Percentiles rank a stretch among this genome's conserved stretches.
Evolutionary conservation across 352 stramenopile species (phyloP).

Genomic region (Phytophthora colocasiae): DNA sequence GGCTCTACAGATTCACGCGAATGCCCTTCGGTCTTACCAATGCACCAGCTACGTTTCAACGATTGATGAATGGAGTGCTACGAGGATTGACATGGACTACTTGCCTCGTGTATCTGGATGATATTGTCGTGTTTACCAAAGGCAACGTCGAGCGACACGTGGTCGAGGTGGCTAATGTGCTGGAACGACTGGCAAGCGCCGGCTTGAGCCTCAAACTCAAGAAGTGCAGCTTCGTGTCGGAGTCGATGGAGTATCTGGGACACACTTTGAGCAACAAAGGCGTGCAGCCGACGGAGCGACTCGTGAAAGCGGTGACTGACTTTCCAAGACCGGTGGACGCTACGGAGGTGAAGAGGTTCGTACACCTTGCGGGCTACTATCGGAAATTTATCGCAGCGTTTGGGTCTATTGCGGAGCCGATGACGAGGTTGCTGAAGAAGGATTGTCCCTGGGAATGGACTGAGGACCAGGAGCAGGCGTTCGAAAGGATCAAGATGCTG

Average conservation of each 20-base stretch:
- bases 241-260: not conserved
- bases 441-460: not conserved
- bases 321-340: not conserved
- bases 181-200: not conserved
- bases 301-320: not conserved
- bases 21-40: slow-evolving; percentile 4
- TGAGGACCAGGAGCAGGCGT: not conserved
- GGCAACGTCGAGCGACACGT: not conserved
- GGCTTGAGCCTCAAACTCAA: not conserved
- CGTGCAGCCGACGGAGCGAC: not conserved
- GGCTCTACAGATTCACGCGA: not conserved
- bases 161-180: not conserved
- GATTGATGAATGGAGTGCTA: not conserved
- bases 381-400: not conserved
- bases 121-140: slow-evolving; percentile 1
- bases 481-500: not conserved
- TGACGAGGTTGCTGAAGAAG: not conserved
- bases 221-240: not conserved
- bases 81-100: not conserved
- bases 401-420: not conserved
- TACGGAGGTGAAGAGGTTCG: not conserved
- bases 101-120: slow-evolving; percentile 1
- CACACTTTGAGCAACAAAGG: not conserved
- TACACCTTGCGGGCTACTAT: slow-evolving; percentile 2
- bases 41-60: not conserved